Base-by-base conservation (phyloP, 2,329 filamentous ascomycete genomes). In the Alternaria angustiovoidea region DNA sequence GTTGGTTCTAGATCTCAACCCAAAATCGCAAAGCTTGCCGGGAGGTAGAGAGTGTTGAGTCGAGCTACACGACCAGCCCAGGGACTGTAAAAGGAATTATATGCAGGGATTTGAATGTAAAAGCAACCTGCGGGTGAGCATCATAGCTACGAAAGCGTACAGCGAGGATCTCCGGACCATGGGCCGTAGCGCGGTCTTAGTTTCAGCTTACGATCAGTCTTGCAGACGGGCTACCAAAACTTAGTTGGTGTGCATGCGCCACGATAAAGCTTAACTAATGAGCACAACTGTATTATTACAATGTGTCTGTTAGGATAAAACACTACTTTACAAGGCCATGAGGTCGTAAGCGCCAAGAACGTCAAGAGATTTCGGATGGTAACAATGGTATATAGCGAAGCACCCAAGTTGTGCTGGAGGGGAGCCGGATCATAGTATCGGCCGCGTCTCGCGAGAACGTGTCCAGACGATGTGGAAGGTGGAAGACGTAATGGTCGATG, bases 141-240 rank as follows among this genome's bases (percentile, higher is more conserved):
- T 60, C 41, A 52, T 51, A n/a, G 16, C 43, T 54, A 59, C 43
- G 43, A 54, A 28, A 48, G 24, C 44, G 44, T 56, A 51, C 57
- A 59, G 39, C 46, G 57, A 56, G 38, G 57, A 51, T 59, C 44
- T 28, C 18, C 20, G 24, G 20, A 48, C 38, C 26, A 56, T 26
- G 5, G 32, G 1, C 24, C 9, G 18, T 49, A 47, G 52, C 57
- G 32, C 26, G 14, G 9, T 34, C 7, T n/a, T 56, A 59, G 39
- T 41, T 43, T 32, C 2, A 46, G 24, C 18, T 44, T 42, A 34
- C 18, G 16, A 4, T 18, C 1, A 6, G 22, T 26, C 28, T 2
- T 16, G 39, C n/a, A 28, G 7, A 5, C n/a, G 18, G 20, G 38
- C 16, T 57, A n/a, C 18, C 16, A 14, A n/a, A 1, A 28, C 9